These are phyloP conservation scores for Musa beccarii DNA, from an alignment of 176 grass and related monocot species.

Conservation along the genomic window DNA sequence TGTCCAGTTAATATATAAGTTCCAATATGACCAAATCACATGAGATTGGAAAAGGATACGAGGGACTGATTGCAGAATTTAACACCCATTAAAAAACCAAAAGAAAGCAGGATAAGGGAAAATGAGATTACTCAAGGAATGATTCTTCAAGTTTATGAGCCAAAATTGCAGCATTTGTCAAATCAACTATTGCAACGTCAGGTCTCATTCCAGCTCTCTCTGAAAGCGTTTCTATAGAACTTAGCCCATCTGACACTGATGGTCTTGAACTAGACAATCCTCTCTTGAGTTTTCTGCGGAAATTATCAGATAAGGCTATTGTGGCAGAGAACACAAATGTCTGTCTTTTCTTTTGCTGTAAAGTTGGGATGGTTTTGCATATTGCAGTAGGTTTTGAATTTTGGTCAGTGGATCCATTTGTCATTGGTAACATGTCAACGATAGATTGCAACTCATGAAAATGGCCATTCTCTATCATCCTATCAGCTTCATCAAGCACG, in stretches of 20 bases:
- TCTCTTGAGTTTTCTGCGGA: slow-evolving; percentile 77
- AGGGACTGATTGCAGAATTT: background rate
- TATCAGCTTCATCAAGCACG: slow-evolving; percentile 89
- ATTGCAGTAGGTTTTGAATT: slow-evolving; percentile 17
- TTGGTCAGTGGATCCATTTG: slow-evolving; percentile 32
- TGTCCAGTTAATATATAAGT: background rate
- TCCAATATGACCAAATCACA: background rate
- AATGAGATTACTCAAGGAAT: slow-evolving; percentile 70
- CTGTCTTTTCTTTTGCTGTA: slow-evolving; percentile 89
- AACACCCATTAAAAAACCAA: background rate
- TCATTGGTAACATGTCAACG: slow-evolving; percentile 66
- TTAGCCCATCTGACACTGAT: slow-evolving; percentile 35
- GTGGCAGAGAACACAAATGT: slow-evolving; percentile 94
- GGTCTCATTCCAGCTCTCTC: slow-evolving; percentile 84
- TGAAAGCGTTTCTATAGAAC: slow-evolving; percentile 66
- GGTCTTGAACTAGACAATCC: slow-evolving; percentile 43
- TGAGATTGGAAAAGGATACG: background rate
- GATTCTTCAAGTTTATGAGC: slow-evolving; percentile 89
- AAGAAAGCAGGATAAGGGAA: background rate
- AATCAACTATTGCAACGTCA: slow-evolving; percentile 69
- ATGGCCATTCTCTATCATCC: slow-evolving; percentile 84
- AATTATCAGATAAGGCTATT: slow-evolving; percentile 78
- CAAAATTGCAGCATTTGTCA: slow-evolving; percentile 73
- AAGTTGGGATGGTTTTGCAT: slow-evolving; percentile 45
- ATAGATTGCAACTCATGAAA: slow-evolving; percentile 88